Evolutionary conservation across 805 yeast genomes (phyloP).

Genomic region (Monosporozyma siamensis): DNA sequence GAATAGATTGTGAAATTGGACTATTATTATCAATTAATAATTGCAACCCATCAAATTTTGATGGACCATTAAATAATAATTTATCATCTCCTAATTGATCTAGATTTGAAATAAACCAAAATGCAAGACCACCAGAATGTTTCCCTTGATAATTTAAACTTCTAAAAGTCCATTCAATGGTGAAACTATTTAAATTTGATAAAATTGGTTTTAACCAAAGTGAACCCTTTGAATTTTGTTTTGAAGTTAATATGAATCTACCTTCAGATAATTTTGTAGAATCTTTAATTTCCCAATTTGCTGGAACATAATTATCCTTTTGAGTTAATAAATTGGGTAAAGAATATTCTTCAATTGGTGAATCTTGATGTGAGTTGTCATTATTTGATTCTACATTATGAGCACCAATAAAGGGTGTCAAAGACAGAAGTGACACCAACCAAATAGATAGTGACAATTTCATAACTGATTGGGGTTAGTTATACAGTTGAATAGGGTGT

Average conservation of each 20-base stretch:
- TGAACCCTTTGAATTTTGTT: constrained; percentile 34
- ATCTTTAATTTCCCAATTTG: constrained; percentile 35
- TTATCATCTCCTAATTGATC: constrained; percentile 17
- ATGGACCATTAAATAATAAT: constrained; percentile 46
- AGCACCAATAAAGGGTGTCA: background rate
- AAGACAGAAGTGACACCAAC: background rate
- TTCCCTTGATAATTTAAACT: constrained; percentile 44
- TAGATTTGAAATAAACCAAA: constrained; percentile 39
- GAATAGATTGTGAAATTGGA: constrained; percentile 41
- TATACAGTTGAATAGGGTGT: no score
- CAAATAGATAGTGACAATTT: no score
- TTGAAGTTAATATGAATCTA: constrained; percentile 44
- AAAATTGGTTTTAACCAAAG: constrained; percentile 35
- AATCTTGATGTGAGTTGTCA: background rate
- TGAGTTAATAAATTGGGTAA: constrained; percentile 35
- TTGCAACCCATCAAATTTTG: constrained; percentile 54
- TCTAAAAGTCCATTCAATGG: constrained; percentile 56
- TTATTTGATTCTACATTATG: constrained; percentile 3
- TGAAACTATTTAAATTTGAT: constrained; percentile 34
- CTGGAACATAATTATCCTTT: constrained; percentile 9
- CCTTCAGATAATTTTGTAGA: constrained; percentile 41
- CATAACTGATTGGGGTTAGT: no score
- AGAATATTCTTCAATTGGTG: constrained; percentile 13
- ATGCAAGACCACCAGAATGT: constrained; percentile 45
- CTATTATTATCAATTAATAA: constrained; percentile 47